A percentile compares a stretch with the other conserved stretches of the same genome.
Conservation (phyloP, 139 green algal species). For the Coccomyxa sp. region DNA sequence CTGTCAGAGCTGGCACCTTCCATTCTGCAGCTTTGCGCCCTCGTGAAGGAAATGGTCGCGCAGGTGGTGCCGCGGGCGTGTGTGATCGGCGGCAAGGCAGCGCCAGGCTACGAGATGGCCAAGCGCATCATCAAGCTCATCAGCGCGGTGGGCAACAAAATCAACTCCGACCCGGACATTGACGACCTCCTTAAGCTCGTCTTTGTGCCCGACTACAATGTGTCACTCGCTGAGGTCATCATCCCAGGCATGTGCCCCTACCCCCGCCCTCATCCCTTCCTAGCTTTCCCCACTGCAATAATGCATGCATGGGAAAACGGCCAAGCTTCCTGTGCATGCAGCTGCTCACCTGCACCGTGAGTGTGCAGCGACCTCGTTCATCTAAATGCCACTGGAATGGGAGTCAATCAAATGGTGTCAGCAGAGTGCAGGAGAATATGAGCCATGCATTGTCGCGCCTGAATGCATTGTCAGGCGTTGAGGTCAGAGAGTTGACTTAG, state of each 20-base stretch:
- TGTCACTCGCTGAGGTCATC: constrained; percentile 88
- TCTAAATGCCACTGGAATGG: too few species aligned
- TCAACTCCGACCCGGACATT: constrained; percentile 89
- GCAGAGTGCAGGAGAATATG: too few species aligned
- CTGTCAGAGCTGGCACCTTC: too few species aligned
- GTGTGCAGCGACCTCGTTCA: not conserved
- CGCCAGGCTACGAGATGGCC: constrained; percentile 95
- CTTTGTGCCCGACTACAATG: constrained; percentile 99
- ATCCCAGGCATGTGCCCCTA: constrained; percentile 61
- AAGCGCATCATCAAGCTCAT: constrained; percentile 98
- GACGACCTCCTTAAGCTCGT: constrained; percentile 93
- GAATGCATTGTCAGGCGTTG: too few species aligned
- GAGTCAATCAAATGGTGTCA: too few species aligned
- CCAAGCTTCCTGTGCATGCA: not conserved
- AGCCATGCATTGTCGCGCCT: too few species aligned
- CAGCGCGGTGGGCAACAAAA: constrained; percentile 77
- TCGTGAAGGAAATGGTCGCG: too few species aligned
- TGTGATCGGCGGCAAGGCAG: constrained; percentile 96
- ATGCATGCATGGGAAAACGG: too few species aligned
- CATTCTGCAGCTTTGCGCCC: too few species aligned
- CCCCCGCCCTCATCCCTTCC: too few species aligned
- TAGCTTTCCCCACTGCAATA: too few species aligned
- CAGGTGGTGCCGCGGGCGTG: constrained; percentile 81
- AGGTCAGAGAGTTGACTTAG: too few species aligned
- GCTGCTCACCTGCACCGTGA: not conserved